A percentile compares a stretch with the other conserved stretches of the same genome.
These are phyloP conservation scores for Curvularia lunata DNA, from an alignment of 2,329 filamentous ascomycete genomes.

Conservation along the genomic window DNA sequence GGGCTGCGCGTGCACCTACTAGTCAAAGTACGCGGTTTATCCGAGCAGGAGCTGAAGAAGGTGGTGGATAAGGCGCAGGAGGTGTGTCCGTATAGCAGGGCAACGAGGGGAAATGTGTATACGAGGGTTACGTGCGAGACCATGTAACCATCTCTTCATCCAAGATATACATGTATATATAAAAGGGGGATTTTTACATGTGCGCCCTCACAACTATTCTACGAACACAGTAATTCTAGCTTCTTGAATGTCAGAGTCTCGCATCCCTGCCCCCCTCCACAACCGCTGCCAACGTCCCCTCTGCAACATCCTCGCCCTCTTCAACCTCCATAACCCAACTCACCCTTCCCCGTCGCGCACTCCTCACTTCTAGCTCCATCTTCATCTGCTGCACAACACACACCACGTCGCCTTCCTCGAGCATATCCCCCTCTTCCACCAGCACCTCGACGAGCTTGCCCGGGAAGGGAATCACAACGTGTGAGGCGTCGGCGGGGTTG, in stretches of 20 bases:
- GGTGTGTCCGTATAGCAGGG: slow-evolving; percentile 46
- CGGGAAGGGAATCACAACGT: slow-evolving; percentile 63
- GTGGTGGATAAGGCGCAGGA: slow-evolving; percentile 45
- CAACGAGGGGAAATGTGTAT: slow-evolving; percentile 45
- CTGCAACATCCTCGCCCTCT: slow-evolving; percentile 62
- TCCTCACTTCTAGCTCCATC: slow-evolving; percentile 70
- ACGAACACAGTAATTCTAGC: too few species aligned
- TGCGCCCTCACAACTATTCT: too few species aligned
- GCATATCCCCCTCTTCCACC: slow-evolving; percentile 61
- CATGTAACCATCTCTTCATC: slow-evolving; percentile 21
- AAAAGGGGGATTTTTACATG: too few species aligned
- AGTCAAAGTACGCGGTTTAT: slow-evolving; percentile 44
- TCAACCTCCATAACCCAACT: slow-evolving; percentile 61
- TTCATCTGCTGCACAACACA: slow-evolving; percentile 71
- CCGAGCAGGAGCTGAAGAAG: slow-evolving; percentile 45
- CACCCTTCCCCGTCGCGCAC: slow-evolving; percentile 55
- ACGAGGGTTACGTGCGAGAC: slow-evolving; percentile 30
- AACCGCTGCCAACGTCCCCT: slow-evolving; percentile 61
- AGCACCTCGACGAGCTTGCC: slow-evolving; percentile 66
- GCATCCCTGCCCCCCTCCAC: slow-evolving; percentile 46
- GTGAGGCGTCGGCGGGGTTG: slow-evolving; percentile 56
- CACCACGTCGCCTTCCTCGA: slow-evolving; percentile 62
- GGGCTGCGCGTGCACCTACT: slow-evolving; percentile 55
- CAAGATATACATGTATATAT: not conserved
- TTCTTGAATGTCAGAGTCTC: not conserved